Percentiles rank a stretch among this genome's conserved stretches.
Evolutionary conservation across 257 asterid species (phyloP).

Genomic region (Eustoma russellianum): DNA sequence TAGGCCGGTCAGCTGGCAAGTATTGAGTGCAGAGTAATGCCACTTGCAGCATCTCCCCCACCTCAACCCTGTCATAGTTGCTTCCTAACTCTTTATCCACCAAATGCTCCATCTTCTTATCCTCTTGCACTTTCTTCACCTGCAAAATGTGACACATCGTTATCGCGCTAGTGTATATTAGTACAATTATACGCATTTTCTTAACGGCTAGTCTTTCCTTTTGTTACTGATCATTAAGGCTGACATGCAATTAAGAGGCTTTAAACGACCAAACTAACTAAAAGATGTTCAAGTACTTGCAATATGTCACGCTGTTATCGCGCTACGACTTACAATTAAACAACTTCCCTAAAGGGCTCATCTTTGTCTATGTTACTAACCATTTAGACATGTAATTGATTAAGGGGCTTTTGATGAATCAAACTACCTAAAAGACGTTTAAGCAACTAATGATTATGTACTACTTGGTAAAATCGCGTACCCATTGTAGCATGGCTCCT

Average conservation of each 20-base stretch:
- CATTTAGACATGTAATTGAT: too few species aligned
- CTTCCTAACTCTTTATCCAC: constrained; percentile 63
- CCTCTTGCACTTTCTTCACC: constrained; percentile 70
- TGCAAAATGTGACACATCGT: constrained; percentile 11
- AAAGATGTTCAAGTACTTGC: too few species aligned
- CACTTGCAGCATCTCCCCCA: constrained; percentile 93
- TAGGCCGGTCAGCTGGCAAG: constrained; percentile 77
- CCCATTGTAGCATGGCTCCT: constrained; percentile 95
- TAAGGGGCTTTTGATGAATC: not conserved
- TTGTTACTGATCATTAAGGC: too few species aligned
- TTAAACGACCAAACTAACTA: too few species aligned
- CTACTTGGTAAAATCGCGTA: constrained; percentile 7
- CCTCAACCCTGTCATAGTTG: constrained; percentile 64
- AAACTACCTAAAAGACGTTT: not conserved
- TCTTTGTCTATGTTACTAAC: too few species aligned
- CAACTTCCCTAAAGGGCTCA: too few species aligned
- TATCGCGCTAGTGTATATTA: too few species aligned
- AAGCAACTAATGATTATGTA: not conserved
- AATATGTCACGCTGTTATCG: too few species aligned
- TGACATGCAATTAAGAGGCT: too few species aligned
- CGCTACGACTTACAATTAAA: too few species aligned
- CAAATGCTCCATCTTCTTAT: constrained; percentile 56
- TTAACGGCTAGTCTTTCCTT: too few species aligned
- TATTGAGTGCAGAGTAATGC: constrained; percentile 87
- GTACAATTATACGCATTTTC: too few species aligned